Conservation (phyloP, 2,329 filamentous ascomycete species). For the Cytospora piceae region DNA sequence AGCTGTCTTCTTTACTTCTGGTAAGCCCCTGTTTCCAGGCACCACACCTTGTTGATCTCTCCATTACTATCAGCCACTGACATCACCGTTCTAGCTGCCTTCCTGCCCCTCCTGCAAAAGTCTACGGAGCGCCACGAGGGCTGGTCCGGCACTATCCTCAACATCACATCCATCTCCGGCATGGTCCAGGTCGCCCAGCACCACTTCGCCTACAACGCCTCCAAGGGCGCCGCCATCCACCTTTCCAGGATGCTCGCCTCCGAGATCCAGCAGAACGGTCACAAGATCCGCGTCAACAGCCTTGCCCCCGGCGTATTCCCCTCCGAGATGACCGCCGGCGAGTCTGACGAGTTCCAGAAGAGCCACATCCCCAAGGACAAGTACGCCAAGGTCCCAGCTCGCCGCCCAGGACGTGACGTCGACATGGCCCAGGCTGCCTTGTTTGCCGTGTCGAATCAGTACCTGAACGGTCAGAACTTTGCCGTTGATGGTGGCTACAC, state of each 20-base stretch:
- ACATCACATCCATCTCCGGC: constrained; percentile 70
- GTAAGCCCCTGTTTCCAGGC: not conserved
- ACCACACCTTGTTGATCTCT: too few relatives aligned
- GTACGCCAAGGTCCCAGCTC: constrained; percentile 58
- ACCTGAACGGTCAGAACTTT: constrained; percentile 44
- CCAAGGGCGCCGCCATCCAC: constrained; percentile 68
- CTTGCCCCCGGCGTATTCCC: constrained; percentile 74
- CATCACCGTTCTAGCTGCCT: constrained; percentile 51
- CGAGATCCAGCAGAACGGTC: constrained; percentile 60
- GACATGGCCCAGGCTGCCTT: constrained; percentile 63
- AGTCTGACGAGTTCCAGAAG: constrained; percentile 56
- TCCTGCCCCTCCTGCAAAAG: constrained; percentile 64
- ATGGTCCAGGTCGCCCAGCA: constrained; percentile 65
- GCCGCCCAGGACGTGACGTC: constrained; percentile 57
- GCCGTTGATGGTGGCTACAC: constrained; percentile 60
- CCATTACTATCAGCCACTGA: not conserved
- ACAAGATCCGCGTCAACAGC: constrained; percentile 70
- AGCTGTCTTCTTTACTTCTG: constrained; percentile 61
- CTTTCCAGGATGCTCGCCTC: constrained; percentile 65
- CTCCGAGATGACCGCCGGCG: constrained; percentile 70
- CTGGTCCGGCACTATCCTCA: constrained; percentile 65
- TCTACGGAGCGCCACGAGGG: constrained; percentile 46
- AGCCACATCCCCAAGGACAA: constrained; percentile 60
- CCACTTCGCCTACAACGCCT: constrained; percentile 67
- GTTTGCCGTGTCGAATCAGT: constrained; percentile 51